Conservation (phyloP, 305 asterid genomes). For the Solanum hybrid region DNA sequence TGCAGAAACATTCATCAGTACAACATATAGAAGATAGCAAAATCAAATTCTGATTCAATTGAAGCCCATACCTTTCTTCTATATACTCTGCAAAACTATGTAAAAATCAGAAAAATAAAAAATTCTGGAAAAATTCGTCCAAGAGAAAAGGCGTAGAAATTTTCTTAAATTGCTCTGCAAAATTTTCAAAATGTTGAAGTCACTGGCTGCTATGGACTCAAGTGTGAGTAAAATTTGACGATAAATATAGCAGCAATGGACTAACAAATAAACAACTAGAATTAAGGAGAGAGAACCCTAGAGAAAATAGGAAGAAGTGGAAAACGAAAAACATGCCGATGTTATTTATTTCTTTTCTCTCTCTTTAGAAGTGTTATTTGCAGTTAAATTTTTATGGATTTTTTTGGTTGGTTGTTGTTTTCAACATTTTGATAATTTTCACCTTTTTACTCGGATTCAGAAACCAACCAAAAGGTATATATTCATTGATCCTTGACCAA, state of each 20-base stretch:
- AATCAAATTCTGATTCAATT: no score
- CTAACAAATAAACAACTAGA: neutral
- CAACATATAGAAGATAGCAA: neutral
- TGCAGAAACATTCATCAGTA: neutral
- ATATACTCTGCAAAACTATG: neutral
- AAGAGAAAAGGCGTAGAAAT: neutral
- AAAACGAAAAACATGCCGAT: neutral
- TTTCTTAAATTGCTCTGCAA: conserved; percentile 5
- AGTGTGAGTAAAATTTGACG: neutral
- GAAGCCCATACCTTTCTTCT: neutral
- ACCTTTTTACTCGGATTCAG: conserved; percentile 58
- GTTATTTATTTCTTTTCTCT: neutral
- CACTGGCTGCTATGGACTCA: neutral
- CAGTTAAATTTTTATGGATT: neutral
- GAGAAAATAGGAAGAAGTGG: neutral
- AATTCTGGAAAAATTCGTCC: conserved; percentile 31
- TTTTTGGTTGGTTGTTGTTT: neutral
- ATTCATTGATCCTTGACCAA: no score
- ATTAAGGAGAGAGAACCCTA: neutral
- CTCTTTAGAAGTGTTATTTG: neutral
- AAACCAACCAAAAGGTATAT: no score
- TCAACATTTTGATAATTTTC: conserved; percentile 14
- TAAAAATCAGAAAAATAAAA: neutral
- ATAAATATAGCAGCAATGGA: neutral
- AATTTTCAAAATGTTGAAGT: neutral